phyloP scores from a whole-genome alignment of 208 protist species.

The Giardia muris region DNA sequence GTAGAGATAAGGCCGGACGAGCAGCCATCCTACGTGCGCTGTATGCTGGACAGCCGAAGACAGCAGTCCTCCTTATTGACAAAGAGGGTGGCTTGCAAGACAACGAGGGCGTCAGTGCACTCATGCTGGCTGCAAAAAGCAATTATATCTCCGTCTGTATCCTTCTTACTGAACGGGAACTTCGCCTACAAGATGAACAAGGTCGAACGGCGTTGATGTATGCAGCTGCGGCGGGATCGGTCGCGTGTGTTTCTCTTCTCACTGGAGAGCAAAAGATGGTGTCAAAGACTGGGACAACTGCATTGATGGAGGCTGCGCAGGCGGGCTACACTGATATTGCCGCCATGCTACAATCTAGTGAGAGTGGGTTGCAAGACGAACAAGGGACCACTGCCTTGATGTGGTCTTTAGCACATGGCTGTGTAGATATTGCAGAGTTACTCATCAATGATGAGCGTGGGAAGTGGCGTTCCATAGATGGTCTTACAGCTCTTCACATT shows the following conservation, averaged over 20 bases:
- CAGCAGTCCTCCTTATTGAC: neutral
- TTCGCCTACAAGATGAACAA: neutral
- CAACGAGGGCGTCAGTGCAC: neutral
- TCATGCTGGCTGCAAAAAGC: neutral
- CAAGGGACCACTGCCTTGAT: neutral
- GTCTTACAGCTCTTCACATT: neutral
- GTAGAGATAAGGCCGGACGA: neutral
- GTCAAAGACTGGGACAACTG: neutral
- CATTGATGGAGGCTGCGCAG: neutral
- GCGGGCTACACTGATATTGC: neutral
- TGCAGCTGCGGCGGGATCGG: neutral
- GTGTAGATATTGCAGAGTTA: neutral
- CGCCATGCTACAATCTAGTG: neutral
- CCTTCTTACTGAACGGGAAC: neutral
- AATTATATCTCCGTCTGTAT: neutral
- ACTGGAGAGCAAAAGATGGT: neutral
- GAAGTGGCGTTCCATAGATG: neutral
- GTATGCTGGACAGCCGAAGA: neutral
- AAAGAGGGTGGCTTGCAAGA: neutral
- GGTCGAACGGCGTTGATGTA: neutral
- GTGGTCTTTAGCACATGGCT: neutral
- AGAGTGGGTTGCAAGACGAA: neutral
- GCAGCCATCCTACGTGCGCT: neutral
- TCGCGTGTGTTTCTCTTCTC: neutral
- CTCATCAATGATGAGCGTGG: neutral